Conservation (phyloP, 140 eudicot genomes). For the Stevia rebaudiana region DNA sequence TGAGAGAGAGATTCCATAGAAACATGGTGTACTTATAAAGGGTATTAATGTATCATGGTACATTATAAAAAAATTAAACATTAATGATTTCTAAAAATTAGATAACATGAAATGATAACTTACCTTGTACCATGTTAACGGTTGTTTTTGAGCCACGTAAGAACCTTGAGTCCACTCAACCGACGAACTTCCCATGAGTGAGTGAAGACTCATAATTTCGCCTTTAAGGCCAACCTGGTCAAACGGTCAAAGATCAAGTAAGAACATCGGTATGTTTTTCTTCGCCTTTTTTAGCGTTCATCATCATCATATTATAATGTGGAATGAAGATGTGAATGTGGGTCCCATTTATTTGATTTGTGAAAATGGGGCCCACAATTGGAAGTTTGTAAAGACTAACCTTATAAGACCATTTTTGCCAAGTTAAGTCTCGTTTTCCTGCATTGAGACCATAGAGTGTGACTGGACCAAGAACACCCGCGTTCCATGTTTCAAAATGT, state of each 20-base stretch:
- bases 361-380: neutral
- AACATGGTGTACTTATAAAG: no score
- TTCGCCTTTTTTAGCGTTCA: neutral
- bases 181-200: constrained; percentile 73
- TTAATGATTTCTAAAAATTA: no score
- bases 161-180: constrained; percentile 85
- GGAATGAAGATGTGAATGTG: neutral
- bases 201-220: constrained; percentile 71
- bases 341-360: neutral
- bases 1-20: no score
- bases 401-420: constrained; percentile 99
- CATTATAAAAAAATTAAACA: no score
- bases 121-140: constrained; percentile 86
- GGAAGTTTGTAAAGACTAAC: constrained; percentile 21
- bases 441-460: constrained; percentile 67
- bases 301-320: neutral
- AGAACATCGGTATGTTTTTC: neutral
- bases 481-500: constrained; percentile 83
- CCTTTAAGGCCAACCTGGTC: constrained; percentile 83
- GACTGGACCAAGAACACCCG: constrained; percentile 94
- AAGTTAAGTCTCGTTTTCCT: constrained; percentile 78
- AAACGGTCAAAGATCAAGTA: constrained; percentile 5
- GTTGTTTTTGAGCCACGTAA: constrained; percentile 56
- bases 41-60: no score
- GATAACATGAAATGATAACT: neutral